Evolutionary conservation across 2,329 filamentous ascomycete species (phyloP).

Genomic region (Calonectria pseudoreteaudii): DNA sequence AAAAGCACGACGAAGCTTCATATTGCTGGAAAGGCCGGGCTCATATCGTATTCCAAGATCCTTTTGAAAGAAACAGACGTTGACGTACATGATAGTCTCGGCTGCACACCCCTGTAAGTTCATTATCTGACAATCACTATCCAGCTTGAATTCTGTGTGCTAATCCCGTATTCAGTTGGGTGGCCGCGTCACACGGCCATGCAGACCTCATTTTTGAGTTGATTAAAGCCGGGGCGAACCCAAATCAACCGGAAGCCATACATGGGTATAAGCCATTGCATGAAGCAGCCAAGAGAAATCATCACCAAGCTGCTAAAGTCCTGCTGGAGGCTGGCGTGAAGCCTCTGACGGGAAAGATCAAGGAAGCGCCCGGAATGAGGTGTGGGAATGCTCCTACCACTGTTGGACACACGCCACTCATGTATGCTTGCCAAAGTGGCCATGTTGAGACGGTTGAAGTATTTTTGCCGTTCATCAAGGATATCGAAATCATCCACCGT

Average conservation of each 20-base stretch:
- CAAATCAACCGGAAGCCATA: conserved; percentile 29
- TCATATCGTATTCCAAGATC: conserved; percentile 32
- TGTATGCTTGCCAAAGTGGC: conserved; percentile 45
- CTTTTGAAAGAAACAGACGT: conserved; percentile 28
- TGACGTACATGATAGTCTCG: conserved; percentile 24
- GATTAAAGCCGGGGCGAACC: conserved; percentile 41
- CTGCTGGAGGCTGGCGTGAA: background rate
- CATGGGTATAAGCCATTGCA: conserved; percentile 31
- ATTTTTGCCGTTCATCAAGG: conserved; percentile 43
- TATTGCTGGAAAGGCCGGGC: conserved; percentile 32
- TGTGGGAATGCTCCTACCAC: conserved; percentile 25
- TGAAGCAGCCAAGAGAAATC: background rate
- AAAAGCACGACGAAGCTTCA: conserved; percentile 23
- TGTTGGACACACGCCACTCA: conserved; percentile 43
- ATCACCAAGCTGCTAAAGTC: background rate
- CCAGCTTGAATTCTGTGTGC: background rate
- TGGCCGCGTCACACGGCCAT: conserved; percentile 41
- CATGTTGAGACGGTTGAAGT: conserved; percentile 41
- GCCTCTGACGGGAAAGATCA: background rate
- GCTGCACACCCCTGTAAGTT: conserved; percentile 40
- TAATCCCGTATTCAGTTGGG: conserved; percentile 26
- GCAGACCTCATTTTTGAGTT: conserved; percentile 30
- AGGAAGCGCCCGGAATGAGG: conserved; percentile 14
- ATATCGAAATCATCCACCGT: conserved; percentile 34
- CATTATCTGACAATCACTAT: background rate